phyloP scores from a whole-genome alignment of 106 monocot species.

The Phalaenopsis aphrodite region DNA sequence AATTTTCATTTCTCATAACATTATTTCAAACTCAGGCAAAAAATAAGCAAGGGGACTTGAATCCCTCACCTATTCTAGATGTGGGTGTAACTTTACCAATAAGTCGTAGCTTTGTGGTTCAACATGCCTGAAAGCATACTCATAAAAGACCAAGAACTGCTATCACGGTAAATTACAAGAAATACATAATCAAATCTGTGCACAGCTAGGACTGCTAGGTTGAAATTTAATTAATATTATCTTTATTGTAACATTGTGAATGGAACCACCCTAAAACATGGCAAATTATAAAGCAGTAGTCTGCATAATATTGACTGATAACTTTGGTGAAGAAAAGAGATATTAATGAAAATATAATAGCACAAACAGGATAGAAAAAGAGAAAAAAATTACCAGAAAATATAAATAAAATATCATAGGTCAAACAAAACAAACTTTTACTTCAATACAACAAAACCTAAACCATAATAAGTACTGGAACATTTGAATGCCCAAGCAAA shows the following conservation, averaged over 20 bases:
- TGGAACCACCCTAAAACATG: too few species aligned
- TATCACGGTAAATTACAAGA: not conserved
- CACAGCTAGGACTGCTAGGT: not conserved
- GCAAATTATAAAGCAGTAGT: too few species aligned
- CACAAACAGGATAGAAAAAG: too few species aligned
- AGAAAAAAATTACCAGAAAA: too few species aligned
- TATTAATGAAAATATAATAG: too few species aligned
- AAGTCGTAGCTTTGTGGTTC: not conserved
- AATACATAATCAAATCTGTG: not conserved
- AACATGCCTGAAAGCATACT: not conserved
- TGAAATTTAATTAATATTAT: not conserved
- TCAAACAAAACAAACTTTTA: too few species aligned
- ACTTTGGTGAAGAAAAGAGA: too few species aligned
- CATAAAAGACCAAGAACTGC: not conserved
- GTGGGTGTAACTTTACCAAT: not conserved
- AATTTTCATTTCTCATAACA: not conserved
- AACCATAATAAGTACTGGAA: too few species aligned
- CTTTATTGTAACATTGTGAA: not conserved
- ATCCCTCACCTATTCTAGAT: not conserved
- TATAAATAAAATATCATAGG: too few species aligned
- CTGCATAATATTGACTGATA: too few species aligned
- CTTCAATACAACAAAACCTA: too few species aligned
- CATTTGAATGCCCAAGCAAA: too few species aligned
- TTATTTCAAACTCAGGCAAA: not conserved
- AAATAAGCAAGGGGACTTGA: not conserved